Evolutionary conservation across 352 stramenopile genomes (phyloP), one percentile per base, ranked within the genome.

Genomic region (Phytophthora ohioensis): DNA sequence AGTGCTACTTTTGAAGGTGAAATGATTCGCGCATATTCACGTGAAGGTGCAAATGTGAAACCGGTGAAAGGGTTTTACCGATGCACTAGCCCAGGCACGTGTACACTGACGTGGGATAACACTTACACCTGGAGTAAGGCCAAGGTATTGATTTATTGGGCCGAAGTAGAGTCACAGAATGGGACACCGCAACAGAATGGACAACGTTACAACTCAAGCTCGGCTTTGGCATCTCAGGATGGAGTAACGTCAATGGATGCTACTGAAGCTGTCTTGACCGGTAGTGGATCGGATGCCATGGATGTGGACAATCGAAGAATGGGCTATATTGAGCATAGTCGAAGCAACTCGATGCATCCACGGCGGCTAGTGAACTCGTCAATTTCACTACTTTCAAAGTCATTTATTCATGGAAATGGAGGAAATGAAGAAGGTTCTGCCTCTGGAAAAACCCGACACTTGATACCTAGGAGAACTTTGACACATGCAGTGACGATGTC

Each of bases 71-170:
- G 86, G 0, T 84, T 80, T 54, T 92, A 91, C 69, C 76, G 76
- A 35, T 92, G 81, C 54, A 52, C 58, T 0, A 47, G 60, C 4
- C 71, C 84, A n/a, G 86, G 86, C 0, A 84, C 78, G 12, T 90
- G 82, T 48, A 87, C 80, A 12, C 75, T 94, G 9, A 88, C 84
- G 27, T 94, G 86, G 86, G 86, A 94, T 71, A 94, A 94, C 64
- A 92, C 86, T 61, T 94, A 92, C 69, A 92, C 84, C 30, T 94
- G 86, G 86, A 89, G 84, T 63, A 91, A 92, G 47, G 78, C 64
- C 54, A 94, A 94, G 45, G 79, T 90, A 21, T 61, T 94, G 3
- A 80, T 92, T 27, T 94, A 94, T 70, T 91, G 82, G 82, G 82
- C 86, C 10, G 86, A 92, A 59, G 81, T 94, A 11, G 78, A 90